Base-by-base conservation (phyloP, 1,284 basidiomycete genomes). In the Tilletia indica region DNA sequence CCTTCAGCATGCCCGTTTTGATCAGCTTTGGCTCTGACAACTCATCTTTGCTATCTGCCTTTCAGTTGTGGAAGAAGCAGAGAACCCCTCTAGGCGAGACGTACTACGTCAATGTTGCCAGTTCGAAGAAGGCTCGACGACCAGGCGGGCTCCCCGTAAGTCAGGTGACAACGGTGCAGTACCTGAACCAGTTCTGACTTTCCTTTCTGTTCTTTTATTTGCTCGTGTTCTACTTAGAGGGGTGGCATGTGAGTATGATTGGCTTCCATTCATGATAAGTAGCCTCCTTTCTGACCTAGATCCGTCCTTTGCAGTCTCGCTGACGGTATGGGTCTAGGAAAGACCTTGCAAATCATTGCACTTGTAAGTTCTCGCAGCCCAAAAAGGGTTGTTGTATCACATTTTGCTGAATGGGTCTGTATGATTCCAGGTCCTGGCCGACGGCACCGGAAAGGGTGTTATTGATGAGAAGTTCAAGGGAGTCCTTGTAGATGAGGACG, bases 241-340 rank as follows among this genome's bases (percentile, higher is more conserved):
- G 61, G 61, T 34, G 61, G 61, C 31, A 64, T 64, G 61, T 64
- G 34, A 64, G 61, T 16, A 16, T 25, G 58, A 11, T 8, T 63
- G 25, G 58, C 25, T 31, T 31, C 25, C 25, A 31, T 31, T 31
- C 25, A 34, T 36, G 21, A 8, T 34, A 25, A 63, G n/a, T 8
- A 54, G n/a, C 16, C 31, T 14, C 16, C n/a, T 11, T 8, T 54
- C 38, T 39, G 48, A 21, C 34, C 9, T 11, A 39, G 16, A 85
- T 0, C 83, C 88, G 25, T 31, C 25, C 25, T 31, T 21, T 93
- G 92, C 0, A 87, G 95, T 66, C 89, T 92, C 71, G 93, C 91
- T 0, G 94, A 96, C 84, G 92, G 91, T 49, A 96, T 96, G 93
- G 93, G 93, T 73, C 81, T 89, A 72, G 87, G 77, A 77, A 74